Conservation (phyloP, 1,284 basidiomycete genomes). For the Fomitopsis pinicola region DNA sequence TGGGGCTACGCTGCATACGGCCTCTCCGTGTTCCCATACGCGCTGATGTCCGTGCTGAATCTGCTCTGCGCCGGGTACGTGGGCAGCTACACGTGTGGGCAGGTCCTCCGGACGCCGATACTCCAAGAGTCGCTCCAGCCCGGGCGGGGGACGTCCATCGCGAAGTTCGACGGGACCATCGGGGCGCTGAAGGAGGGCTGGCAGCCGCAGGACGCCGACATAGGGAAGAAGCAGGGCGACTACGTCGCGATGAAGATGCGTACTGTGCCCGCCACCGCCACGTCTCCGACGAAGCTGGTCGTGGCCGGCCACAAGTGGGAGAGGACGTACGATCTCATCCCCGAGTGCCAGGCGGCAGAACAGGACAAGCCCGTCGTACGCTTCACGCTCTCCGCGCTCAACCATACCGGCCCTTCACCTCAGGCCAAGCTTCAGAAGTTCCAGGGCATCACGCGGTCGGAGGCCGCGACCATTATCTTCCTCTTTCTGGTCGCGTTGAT, state of each 20-base stretch:
- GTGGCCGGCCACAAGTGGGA: neutral
- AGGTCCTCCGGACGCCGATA: constrained; percentile 5
- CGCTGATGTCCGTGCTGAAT: constrained; percentile 6
- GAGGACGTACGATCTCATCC: neutral
- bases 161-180: neutral
- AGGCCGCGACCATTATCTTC: neutral
- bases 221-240: neutral
- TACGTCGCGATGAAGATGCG: neutral
- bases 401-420: neutral
- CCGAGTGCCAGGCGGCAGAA: neutral
- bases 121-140: constrained; percentile 1
- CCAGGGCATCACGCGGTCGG: neutral
- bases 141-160: neutral
- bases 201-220: neutral
- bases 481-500: constrained; percentile 1
- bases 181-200: neutral
- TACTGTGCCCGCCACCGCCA: neutral
- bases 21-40: constrained; percentile 6
- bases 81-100: constrained; percentile 1
- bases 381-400: neutral
- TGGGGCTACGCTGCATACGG: constrained; percentile 6
- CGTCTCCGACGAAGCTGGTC: neutral
- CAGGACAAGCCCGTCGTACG: neutral
- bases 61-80: neutral
- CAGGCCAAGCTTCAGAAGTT: neutral